These are phyloP conservation scores for Pittosporum tobira DNA, from an alignment of 129 eudicot species.

Conservation along the genomic window DNA sequence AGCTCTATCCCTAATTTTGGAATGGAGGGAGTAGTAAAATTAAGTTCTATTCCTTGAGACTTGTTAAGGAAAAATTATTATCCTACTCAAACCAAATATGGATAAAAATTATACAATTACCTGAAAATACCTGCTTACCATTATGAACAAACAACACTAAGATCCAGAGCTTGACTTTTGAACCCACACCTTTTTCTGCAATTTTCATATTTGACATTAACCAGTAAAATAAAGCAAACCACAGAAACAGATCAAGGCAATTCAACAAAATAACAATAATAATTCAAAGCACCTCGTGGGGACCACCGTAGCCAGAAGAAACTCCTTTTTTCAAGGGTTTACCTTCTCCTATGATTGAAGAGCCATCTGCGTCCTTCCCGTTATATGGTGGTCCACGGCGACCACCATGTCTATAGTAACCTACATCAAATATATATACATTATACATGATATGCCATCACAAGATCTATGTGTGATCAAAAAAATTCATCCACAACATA, in stretches of 20 bases:
- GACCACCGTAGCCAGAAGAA: conserved; percentile 46
- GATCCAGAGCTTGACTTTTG: conserved; percentile 92
- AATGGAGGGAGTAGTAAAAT: no score
- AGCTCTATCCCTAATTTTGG: no score
- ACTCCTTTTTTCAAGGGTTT: conserved; percentile 62
- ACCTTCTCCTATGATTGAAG: conserved; percentile 40
- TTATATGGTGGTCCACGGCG: conserved; percentile 65
- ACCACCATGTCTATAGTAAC: conserved; percentile 56
- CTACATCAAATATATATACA: conserved; percentile 24
- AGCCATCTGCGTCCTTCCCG: conserved; percentile 51
- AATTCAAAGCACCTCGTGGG: conserved; percentile 54
- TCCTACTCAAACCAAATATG: no score
- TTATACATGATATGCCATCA: background rate
- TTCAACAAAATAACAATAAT: background rate
- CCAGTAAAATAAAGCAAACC: background rate
- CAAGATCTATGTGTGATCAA: no score
- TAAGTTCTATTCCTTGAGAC: no score
- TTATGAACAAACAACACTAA: conserved; percentile 30
- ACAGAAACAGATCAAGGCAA: conserved; percentile 7
- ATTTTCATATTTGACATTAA: background rate
- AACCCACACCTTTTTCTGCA: conserved; percentile 98
- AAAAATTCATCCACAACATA: background rate
- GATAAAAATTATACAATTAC: no score
- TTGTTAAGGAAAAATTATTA: no score
- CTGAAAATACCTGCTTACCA: no score